Conservation (phyloP, 345 rosid species). For the Schrenkiella parvula region DNA sequence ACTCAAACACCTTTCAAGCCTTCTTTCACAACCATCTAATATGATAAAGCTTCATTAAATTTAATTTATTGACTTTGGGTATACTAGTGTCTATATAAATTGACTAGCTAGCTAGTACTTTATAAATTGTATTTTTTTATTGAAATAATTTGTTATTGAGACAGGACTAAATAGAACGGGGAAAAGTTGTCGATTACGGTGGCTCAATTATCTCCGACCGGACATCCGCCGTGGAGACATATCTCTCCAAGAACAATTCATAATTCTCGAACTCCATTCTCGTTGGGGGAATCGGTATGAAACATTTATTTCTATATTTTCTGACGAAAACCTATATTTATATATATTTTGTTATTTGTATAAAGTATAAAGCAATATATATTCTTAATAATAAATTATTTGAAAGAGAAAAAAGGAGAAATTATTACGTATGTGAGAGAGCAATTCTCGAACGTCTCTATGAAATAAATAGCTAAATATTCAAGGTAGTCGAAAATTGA, state of each 20-base stretch:
- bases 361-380: not conserved
- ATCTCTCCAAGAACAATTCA: conserved; percentile 51
- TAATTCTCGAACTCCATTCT: conserved; percentile 65
- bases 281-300: conserved; percentile 35
- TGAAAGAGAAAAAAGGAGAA: not conserved
- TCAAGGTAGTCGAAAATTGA: not conserved
- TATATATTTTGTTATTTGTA: not conserved
- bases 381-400: not conserved
- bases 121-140: not conserved
- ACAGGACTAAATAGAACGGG: conserved; percentile 64
- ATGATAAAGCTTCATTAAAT: not conserved
- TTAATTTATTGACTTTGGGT: not conserved
- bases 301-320: not conserved
- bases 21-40: conserved; percentile 19
- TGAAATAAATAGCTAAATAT: not conserved
- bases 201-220: conserved; percentile 74
- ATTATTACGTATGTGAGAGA: not conserved
- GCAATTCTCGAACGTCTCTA: conserved; percentile 4
- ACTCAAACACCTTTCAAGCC: conserved; percentile 21
- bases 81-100: not conserved
- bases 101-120: not conserved
- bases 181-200: conserved; percentile 71
- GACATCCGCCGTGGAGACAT: conserved; percentile 69
- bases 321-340: too few species aligned
- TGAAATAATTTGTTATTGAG: not conserved